phyloP scores from a whole-genome alignment of 495 filamentous ascomycete species.

The Penicilliopsis zonata region DNA sequence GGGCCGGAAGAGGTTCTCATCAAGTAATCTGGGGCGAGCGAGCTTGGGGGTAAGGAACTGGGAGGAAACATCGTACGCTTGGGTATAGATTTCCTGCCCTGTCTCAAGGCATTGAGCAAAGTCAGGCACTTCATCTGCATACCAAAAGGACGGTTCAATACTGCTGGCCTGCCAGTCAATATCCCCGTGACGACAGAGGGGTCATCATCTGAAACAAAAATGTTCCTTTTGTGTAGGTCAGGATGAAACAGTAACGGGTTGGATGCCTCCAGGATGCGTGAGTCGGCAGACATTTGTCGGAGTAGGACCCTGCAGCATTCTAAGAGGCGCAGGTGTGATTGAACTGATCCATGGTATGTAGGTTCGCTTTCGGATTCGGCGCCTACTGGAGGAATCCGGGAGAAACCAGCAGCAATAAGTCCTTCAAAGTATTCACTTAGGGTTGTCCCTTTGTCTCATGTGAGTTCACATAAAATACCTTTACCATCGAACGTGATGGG shows the following conservation, averaged over 20 bases:
- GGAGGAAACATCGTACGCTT: conserved; percentile 21
- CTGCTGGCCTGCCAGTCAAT: conserved; percentile 24
- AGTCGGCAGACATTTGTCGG: conserved; percentile 12
- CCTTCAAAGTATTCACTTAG: conserved; percentile 20
- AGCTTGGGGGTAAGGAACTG: conserved; percentile 22
- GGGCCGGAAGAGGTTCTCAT: conserved; percentile 26
- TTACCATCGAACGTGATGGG: conserved; percentile 1
- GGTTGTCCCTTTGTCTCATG: conserved; percentile 21
- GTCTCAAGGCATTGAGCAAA: conserved; percentile 13
- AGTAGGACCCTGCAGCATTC: conserved; percentile 11
- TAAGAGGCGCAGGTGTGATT: conserved; percentile 16
- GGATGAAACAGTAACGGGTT: conserved; percentile 23
- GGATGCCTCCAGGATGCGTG: conserved; percentile 11
- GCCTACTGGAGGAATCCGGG: conserved; percentile 14
- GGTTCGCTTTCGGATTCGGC: conserved; percentile 5
- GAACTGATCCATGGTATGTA: conserved; percentile 15
- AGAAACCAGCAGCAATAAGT: conserved; percentile 25
- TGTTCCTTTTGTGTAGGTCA: conserved; percentile 30
- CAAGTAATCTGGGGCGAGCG: conserved; percentile 18
- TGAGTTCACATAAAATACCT: conserved; percentile 4
- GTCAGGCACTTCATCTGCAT: conserved; percentile 22
- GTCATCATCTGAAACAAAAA: conserved; percentile 30
- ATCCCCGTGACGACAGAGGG: conserved; percentile 24
- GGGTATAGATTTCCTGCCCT: conserved; percentile 10
- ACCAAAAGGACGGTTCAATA: conserved; percentile 24